phyloP scores from a whole-genome alignment of 768 basidiomycete species.

The Pholiota microspora region DNA sequence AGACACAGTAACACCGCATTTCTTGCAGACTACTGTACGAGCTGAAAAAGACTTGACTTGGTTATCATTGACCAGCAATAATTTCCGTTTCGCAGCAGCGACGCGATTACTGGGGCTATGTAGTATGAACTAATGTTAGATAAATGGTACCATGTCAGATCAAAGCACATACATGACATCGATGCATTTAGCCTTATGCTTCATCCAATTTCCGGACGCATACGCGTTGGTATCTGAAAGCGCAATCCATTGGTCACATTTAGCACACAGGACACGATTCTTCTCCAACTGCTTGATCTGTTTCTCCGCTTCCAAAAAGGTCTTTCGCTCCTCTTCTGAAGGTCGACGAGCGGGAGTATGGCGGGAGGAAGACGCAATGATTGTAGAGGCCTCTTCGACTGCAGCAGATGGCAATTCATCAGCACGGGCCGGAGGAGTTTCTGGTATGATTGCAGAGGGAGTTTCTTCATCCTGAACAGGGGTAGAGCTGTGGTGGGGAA shows the following conservation, averaged over 20 bases:
- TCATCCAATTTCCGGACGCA: conserved; percentile 48
- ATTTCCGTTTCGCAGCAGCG: conserved; percentile 59
- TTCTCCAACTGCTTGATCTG: conserved; percentile 47
- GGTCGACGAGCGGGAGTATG: conserved; percentile 26
- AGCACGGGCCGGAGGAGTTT: conserved; percentile 5
- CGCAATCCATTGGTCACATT: conserved; percentile 63
- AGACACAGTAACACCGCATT: conserved; percentile 44
- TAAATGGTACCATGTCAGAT: not conserved
- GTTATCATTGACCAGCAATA: conserved; percentile 61
- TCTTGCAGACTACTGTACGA: conserved; percentile 46
- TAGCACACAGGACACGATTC: conserved; percentile 53
- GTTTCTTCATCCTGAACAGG: conserved; percentile 8
- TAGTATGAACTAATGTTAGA: conserved; percentile 2
- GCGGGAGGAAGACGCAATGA: conserved; percentile 8
- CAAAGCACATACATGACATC: conserved; percentile 36
- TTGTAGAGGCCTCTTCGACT: conserved; percentile 7
- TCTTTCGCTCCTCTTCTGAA: conserved; percentile 44
- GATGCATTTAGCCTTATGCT: conserved; percentile 48
- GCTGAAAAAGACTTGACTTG: conserved; percentile 51
- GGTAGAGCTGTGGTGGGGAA: conserved; percentile 22
- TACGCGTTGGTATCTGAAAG: conserved; percentile 44
- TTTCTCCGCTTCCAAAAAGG: conserved; percentile 52
- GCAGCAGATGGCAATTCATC: conserved; percentile 8
- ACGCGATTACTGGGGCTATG: conserved; percentile 56
- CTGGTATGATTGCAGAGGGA: conserved; percentile 7